Evolutionary conservation across 108 stramenopile species (phyloP).

Genomic region (Skeletonema potamos): DNA sequence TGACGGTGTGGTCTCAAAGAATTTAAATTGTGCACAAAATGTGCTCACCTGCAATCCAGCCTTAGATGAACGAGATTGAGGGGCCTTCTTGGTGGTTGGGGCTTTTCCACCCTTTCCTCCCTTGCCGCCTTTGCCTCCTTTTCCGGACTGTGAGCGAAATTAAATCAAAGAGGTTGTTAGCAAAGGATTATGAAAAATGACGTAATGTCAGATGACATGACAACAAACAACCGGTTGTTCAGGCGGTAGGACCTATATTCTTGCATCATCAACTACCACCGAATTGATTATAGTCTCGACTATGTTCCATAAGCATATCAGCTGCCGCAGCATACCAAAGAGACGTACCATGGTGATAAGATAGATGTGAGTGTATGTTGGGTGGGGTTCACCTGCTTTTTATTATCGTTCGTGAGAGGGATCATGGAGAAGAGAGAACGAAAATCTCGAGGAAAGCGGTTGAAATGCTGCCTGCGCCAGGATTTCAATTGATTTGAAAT

Average conservation of each 20-base stretch:
- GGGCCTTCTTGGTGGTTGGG: conserved; percentile 97
- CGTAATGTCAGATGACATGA: not conserved
- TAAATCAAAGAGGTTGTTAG: too few relatives aligned
- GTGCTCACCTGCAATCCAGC: conserved; percentile 89
- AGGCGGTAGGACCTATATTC: not conserved
- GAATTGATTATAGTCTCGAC: not conserved
- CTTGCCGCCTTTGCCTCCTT: conserved; percentile 98
- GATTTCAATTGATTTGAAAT: not conserved
- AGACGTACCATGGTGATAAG: not conserved
- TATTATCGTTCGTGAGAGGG: not conserved
- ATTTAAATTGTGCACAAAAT: not conserved
- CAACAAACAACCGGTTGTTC: not conserved
- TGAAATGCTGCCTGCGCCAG: not conserved
- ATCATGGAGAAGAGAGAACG: not conserved
- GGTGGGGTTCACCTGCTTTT: not conserved
- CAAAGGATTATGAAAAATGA: not conserved
- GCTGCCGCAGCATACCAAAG: not conserved
- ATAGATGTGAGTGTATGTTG: not conserved
- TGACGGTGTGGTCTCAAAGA: not conserved
- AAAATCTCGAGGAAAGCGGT: not conserved
- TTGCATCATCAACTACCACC: not conserved
- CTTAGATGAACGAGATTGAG: conserved; percentile 96
- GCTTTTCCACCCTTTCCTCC: conserved; percentile 99
- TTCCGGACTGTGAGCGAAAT: conserved; percentile 69
- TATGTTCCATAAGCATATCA: not conserved